phyloP scores from a whole-genome alignment of 1,284 basidiomycete genomes.

The Heterobasidion parviporum region DNA sequence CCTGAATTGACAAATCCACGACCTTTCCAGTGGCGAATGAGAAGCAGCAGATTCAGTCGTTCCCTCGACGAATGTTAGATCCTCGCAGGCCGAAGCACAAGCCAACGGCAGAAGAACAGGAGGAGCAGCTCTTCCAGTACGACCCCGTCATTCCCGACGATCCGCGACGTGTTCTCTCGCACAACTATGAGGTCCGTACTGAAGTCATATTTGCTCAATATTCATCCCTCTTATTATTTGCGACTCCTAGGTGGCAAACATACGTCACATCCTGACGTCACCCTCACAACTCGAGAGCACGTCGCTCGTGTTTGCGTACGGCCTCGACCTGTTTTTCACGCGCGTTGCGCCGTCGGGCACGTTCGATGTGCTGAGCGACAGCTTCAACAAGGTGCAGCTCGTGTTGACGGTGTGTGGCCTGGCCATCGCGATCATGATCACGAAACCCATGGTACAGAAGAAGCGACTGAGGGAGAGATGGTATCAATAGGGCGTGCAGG shows the following conservation, averaged over 20 bases:
- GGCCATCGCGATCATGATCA: conserved; percentile 64
- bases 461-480: conserved; percentile 62
- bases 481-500: conserved; percentile 35
- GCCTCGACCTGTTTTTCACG: conserved; percentile 83
- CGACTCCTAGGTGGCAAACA: conserved; percentile 51
- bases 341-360: conserved; percentile 81
- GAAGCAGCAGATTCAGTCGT: conserved; percentile 65
- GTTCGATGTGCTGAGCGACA: conserved; percentile 88
- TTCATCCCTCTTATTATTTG: background rate
- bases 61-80: conserved; percentile 74
- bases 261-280: conserved; percentile 59
- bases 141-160: conserved; percentile 74
- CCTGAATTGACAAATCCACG: background rate
- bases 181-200: conserved; percentile 58
- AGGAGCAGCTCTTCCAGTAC: conserved; percentile 84
- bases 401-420: conserved; percentile 77
- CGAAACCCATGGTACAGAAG: conserved; percentile 64
- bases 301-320: conserved; percentile 80
- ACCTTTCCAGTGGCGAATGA: conserved; percentile 60
- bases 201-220: background rate
- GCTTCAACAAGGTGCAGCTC: conserved; percentile 92
- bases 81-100: conserved; percentile 80
- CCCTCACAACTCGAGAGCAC: conserved; percentile 90
- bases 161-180: conserved; percentile 69
- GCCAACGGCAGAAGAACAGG: conserved; percentile 70